A percentile compares a stretch with the other conserved stretches of the same genome.
phyloP scores from a whole-genome alignment of 495 filamentous ascomycete genomes.

The Xylaria bambusicola region DNA sequence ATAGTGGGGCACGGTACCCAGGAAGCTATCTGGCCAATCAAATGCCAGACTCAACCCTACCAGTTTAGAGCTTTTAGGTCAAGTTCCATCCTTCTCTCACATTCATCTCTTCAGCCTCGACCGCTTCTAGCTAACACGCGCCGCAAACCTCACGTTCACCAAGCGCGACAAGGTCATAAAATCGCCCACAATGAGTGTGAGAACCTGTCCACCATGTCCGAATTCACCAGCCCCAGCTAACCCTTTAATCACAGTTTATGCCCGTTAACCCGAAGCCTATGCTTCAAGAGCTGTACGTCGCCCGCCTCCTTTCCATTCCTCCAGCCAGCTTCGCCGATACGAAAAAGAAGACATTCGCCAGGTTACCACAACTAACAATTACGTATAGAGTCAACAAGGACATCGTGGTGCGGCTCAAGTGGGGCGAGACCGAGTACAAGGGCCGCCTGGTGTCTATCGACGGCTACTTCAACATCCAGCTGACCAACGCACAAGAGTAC shows the following conservation, averaged over 20 bases:
- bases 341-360: neutral
- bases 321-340: neutral
- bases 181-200: slow-evolving; percentile 34
- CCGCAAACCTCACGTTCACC: slow-evolving; percentile 2
- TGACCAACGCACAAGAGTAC: slow-evolving; percentile 85
- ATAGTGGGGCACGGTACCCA: neutral
- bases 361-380: neutral
- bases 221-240: slow-evolving; percentile 8
- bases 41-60: slow-evolving; percentile 9
- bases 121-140: neutral
- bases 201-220: neutral
- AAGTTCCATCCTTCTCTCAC: slow-evolving; percentile 16
- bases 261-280: slow-evolving; percentile 90
- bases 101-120: slow-evolving; percentile 14
- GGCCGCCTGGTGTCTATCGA: slow-evolving; percentile 86
- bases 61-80: neutral
- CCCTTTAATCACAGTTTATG: slow-evolving; percentile 58
- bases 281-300: slow-evolving; percentile 78
- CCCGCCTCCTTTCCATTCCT: slow-evolving; percentile 1
- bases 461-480: slow-evolving; percentile 98
- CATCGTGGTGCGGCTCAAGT: slow-evolving; percentile 91
- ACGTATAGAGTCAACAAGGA: slow-evolving; percentile 75
- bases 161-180: slow-evolving; percentile 15
- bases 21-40: slow-evolving; percentile 16
- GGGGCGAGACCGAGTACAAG: slow-evolving; percentile 96